Conservation (phyloP, 2,329 filamentous ascomycete genomes). For the Calycina herbarum region DNA sequence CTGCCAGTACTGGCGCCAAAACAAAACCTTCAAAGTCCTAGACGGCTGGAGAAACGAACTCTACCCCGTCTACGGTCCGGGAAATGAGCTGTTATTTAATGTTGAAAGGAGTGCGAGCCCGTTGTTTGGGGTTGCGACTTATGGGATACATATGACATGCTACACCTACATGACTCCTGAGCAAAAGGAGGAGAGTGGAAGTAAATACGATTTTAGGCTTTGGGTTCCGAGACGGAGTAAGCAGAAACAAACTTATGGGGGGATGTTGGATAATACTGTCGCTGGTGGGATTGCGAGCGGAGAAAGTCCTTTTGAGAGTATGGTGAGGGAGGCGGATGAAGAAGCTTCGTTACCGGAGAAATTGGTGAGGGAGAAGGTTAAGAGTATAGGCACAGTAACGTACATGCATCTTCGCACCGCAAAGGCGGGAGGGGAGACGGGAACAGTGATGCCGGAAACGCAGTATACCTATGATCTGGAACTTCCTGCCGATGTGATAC, state of each 20-base stretch:
- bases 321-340: constrained; percentile 84
- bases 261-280: constrained; percentile 94
- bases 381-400: constrained; percentile 68
- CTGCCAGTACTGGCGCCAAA: constrained; percentile 65
- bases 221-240: constrained; percentile 80
- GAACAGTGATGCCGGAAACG: constrained; percentile 83
- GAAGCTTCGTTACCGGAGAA: constrained; percentile 78
- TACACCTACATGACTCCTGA: constrained; percentile 51
- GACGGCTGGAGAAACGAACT: constrained; percentile 77
- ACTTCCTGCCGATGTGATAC: constrained; percentile 66
- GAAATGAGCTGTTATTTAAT: constrained; percentile 64
- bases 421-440: constrained; percentile 75
- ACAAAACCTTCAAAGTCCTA: constrained; percentile 72
- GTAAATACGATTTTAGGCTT: constrained; percentile 62
- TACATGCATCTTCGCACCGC: constrained; percentile 82
- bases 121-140: constrained; percentile 73
- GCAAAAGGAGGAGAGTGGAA: constrained; percentile 39
- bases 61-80: constrained; percentile 72
- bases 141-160: constrained; percentile 79
- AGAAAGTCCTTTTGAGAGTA: constrained; percentile 76
- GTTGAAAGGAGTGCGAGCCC: constrained; percentile 75
- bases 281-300: constrained; percentile 80
- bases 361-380: constrained; percentile 61
- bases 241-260: constrained; percentile 81
- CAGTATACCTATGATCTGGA: constrained; percentile 91